Evolutionary conservation across 208 protist species (phyloP).

Genomic region (Trichomonas tenax): DNA sequence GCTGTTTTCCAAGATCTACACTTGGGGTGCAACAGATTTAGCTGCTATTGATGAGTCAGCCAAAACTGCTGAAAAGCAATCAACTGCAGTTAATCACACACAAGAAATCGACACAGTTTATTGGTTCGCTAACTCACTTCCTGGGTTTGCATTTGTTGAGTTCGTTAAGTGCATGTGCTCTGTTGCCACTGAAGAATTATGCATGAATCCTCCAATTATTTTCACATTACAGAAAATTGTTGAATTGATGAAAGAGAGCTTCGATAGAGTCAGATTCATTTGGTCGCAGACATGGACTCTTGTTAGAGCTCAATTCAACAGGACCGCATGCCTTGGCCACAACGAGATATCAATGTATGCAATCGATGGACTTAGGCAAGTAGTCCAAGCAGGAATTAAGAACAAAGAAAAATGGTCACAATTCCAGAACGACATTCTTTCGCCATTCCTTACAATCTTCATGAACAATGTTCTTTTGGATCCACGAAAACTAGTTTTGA

Average conservation of each 20-base stretch:
- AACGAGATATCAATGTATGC: not conserved
- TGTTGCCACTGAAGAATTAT: not conserved
- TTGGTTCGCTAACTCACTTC: not conserved
- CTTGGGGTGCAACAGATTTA: not conserved
- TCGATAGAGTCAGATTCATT: not conserved
- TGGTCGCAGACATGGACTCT: not conserved
- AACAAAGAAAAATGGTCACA: not conserved
- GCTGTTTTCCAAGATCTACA: not conserved
- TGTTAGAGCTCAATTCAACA: not conserved
- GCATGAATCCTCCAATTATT: not conserved
- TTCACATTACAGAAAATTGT: not conserved
- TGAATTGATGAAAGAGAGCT: not conserved
- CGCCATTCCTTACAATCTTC: not conserved
- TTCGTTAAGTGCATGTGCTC: not conserved
- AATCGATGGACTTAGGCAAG: not conserved
- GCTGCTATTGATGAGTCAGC: not conserved
- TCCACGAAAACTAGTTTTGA: not conserved
- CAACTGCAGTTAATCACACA: not conserved
- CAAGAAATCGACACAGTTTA: not conserved
- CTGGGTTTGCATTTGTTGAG: not conserved
- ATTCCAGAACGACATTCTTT: not conserved
- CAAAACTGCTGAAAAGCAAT: too few species aligned
- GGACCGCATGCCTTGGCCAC: not conserved
- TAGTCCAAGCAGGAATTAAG: not conserved
- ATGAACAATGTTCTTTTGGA: not conserved